These are phyloP conservation scores for Pestalotiopsis sp. DNA, from an alignment of 2,329 filamentous ascomycete genomes.

Conservation along the genomic window DNA sequence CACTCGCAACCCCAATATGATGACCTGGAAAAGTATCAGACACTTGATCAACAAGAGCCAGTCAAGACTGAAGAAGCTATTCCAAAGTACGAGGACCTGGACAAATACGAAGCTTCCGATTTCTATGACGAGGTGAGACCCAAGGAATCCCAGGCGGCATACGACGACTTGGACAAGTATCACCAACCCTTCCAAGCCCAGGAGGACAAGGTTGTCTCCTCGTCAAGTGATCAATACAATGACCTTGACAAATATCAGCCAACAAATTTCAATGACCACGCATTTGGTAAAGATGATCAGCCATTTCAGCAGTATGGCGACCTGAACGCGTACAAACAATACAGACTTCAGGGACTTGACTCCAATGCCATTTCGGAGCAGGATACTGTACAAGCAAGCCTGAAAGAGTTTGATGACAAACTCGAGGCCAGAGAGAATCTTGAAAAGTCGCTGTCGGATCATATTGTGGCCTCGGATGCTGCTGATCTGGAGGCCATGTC, in stretches of 20 bases:
- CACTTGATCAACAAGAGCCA: conserved; percentile 31
- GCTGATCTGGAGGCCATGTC: conserved; percentile 30
- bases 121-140: conserved; percentile 32
- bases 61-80: conserved; percentile 29
- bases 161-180: conserved; percentile 47
- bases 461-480: conserved; percentile 31
- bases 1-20: conserved; percentile 33
- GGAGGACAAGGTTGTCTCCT: conserved; percentile 21
- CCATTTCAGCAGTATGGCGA: conserved; percentile 40
- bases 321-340: conserved; percentile 41
- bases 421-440: conserved; percentile 28
- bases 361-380: conserved; percentile 28
- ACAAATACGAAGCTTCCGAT: conserved; percentile 37
- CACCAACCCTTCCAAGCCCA: conserved; percentile 32
- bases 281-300: conserved; percentile 22
- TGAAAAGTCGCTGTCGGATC: conserved; percentile 31
- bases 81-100: conserved; percentile 44
- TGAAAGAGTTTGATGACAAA: conserved; percentile 42
- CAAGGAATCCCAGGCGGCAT: conserved; percentile 33
- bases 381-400: conserved; percentile 37
- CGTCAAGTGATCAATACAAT: conserved; percentile 30
- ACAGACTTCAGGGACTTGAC: conserved; percentile 39
- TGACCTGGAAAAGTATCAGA: conserved; percentile 40
- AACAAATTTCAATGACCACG: conserved; percentile 25
- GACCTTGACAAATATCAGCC: conserved; percentile 43